phyloP scores from a whole-genome alignment of 2,329 filamentous ascomycete species.

The Ophiostoma novo-ulmi region DNA sequence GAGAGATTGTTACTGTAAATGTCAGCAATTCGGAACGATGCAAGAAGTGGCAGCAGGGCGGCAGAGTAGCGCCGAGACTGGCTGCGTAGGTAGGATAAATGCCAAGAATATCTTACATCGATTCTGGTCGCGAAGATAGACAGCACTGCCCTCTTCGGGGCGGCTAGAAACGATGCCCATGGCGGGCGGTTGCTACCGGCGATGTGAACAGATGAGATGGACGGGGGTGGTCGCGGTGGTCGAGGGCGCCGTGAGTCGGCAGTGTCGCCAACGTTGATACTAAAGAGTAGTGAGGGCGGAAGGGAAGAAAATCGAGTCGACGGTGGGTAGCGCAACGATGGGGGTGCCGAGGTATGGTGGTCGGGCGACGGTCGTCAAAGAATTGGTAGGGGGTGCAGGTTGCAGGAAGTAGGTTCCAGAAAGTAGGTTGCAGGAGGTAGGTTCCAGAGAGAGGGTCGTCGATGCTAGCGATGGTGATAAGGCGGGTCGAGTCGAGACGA shows the following conservation, averaged over 20 bases:
- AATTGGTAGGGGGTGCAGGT: neutral
- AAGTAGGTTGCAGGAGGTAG: neutral
- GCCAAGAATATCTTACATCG: conserved; percentile 60
- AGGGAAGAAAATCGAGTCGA: neutral
- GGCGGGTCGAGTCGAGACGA: conserved; percentile 8
- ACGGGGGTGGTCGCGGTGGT: neutral
- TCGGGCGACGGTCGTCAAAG: neutral
- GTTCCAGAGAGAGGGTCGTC: neutral
- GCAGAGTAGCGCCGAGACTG: neutral
- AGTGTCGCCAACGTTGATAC: neutral
- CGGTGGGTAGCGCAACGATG: neutral
- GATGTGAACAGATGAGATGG: conserved; percentile 1
- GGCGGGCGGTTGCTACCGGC: conserved; percentile 33
- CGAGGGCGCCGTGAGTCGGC: neutral
- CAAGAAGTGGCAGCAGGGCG: neutral
- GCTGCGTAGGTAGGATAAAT: conserved; percentile 13
- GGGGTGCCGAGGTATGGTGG: neutral
- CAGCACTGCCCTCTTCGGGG: conserved; percentile 71
- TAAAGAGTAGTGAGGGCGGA: neutral
- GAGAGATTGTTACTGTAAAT: conserved; percentile 73
- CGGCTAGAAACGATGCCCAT: conserved; percentile 94
- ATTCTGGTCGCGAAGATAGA: conserved; percentile 88
- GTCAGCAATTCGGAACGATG: conserved; percentile 11
- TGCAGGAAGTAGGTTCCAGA: neutral
- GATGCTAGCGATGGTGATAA: neutral